A percentile compares a stretch with the other conserved stretches of the same genome.
phyloP scores from a whole-genome alignment of 768 basidiomycete genomes.

The Tulasnella sp. region DNA sequence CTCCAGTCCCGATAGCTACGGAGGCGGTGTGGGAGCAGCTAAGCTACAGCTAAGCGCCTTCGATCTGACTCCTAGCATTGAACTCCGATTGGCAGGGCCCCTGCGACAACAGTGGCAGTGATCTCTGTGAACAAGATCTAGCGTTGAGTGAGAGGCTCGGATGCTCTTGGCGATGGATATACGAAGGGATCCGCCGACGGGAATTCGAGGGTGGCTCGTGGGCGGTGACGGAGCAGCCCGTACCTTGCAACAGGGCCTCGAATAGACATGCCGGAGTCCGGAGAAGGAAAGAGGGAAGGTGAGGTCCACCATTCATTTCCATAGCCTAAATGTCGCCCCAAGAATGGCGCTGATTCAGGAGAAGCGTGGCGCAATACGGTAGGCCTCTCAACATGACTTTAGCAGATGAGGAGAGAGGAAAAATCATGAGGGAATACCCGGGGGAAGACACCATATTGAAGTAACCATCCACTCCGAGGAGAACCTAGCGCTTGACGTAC shows the following conservation, averaged over 20 bases:
- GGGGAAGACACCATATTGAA: neutral
- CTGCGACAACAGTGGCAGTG: neutral
- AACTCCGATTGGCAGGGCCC: neutral
- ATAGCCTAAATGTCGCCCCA: neutral
- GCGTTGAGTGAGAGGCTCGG: neutral
- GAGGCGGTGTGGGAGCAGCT: too few relatives aligned
- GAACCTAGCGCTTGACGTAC: neutral
- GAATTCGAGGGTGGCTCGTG: neutral
- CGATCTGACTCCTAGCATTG: neutral
- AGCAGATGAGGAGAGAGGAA: neutral
- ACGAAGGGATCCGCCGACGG: neutral
- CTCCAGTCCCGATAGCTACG: too few relatives aligned
- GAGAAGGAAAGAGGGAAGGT: neutral
- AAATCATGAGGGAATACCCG: neutral
- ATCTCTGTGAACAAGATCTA: neutral
- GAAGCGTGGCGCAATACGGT: neutral
- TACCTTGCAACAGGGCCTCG: neutral
- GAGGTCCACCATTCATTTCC: neutral
- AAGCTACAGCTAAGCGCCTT: too few relatives aligned
- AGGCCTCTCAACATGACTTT: neutral
- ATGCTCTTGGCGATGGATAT: neutral
- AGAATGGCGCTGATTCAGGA: neutral
- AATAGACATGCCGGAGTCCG: neutral
- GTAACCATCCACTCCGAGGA: neutral
- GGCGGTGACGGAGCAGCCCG: neutral